A percentile compares a stretch with the other conserved stretches of the same genome.
Evolutionary conservation across 1,139 yeast genomes (phyloP).

Genomic region (Pichia inconspicua): DNA sequence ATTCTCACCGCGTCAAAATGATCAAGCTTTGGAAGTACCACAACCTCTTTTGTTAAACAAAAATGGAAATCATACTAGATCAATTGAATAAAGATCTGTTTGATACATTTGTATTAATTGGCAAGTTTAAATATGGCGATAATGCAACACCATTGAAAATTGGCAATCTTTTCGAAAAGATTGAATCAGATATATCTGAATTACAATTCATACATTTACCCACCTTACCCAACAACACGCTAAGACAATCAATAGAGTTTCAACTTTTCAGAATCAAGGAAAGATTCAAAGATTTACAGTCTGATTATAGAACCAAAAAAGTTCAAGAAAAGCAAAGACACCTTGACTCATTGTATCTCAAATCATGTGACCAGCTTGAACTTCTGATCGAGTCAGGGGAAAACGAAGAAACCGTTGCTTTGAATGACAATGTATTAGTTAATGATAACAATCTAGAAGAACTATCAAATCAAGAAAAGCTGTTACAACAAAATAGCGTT

Average conservation of each 20-base stretch:
- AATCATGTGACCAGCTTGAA: constrained; percentile 12
- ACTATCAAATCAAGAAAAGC: constrained; percentile 20
- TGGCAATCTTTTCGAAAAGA: not conserved
- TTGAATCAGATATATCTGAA: constrained; percentile 9
- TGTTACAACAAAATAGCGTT: constrained; percentile 23
- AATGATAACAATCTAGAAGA: constrained; percentile 21
- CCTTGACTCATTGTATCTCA: constrained; percentile 6
- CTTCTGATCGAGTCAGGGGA: not conserved
- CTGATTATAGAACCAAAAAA: constrained; percentile 23
- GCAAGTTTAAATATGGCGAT: not conserved
- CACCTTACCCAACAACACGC: not conserved
- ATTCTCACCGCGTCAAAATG: not conserved
- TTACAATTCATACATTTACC: constrained; percentile 9
- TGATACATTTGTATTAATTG: not conserved
- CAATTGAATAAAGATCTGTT: not conserved
- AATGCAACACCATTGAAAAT: not conserved
- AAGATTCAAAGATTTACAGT: constrained; percentile 19
- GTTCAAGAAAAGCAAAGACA: constrained; percentile 19
- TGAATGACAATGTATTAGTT: not conserved
- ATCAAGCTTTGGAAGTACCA: not conserved
- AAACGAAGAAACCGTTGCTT: constrained; percentile 4
- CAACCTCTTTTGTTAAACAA: not conserved
- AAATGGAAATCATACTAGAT: not conserved
- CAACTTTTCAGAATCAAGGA: constrained; percentile 17
- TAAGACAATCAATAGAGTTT: constrained; percentile 8